A percentile compares a stretch with the other conserved stretches of the same genome.
Conservation (phyloP, 2,329 filamentous ascomycete genomes). For the Ceratocystis harringtonii region DNA sequence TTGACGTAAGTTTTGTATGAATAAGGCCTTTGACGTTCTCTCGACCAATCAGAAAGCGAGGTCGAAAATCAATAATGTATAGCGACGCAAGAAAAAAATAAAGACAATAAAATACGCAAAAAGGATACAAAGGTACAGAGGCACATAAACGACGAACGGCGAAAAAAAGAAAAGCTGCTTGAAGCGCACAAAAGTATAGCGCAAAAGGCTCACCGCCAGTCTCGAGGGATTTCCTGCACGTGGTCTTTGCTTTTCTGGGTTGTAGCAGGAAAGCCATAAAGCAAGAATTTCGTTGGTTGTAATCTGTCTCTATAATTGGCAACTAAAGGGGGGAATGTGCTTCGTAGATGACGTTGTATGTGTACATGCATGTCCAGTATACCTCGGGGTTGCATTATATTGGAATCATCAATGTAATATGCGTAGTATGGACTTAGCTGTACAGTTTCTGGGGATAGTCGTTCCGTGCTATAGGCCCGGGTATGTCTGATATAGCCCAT, state of each 20-base stretch:
- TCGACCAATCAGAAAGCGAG: background rate
- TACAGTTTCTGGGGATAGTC: background rate
- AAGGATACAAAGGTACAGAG: too few relatives aligned
- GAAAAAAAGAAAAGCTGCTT: background rate
- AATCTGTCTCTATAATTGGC: background rate
- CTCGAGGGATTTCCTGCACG: constrained; percentile 8
- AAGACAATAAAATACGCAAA: background rate
- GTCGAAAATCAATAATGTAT: background rate
- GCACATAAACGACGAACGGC: too few relatives aligned
- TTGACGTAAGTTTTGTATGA: background rate
- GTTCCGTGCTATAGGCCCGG: background rate
- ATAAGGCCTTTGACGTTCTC: background rate
- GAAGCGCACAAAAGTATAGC: too few relatives aligned
- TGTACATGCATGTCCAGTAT: background rate
- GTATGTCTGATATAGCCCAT: background rate
- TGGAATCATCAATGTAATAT: background rate
- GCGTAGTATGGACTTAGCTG: background rate
- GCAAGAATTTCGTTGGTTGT: background rate
- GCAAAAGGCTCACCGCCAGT: constrained; percentile 10
- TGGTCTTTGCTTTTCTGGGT: background rate
- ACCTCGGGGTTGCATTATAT: background rate
- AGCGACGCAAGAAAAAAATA: background rate
- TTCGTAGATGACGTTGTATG: background rate
- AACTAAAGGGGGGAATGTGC: background rate
- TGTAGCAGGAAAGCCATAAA: background rate